Evolutionary conservation across 2,329 filamentous ascomycete species (phyloP).

Genomic region (Cordyceps farinosa): DNA sequence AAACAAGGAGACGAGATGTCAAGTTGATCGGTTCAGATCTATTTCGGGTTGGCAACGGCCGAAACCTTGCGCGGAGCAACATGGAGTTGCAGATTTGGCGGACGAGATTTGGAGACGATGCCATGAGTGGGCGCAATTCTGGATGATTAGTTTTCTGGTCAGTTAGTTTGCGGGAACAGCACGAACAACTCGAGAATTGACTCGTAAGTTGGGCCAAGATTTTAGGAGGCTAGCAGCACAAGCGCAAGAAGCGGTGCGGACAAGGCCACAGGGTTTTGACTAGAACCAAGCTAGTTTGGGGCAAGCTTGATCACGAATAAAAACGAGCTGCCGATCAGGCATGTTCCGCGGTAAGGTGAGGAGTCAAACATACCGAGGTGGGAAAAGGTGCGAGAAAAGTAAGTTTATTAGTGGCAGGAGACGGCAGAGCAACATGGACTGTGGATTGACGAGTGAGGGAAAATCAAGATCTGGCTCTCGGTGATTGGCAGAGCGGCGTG

Average conservation of each 20-base stretch:
- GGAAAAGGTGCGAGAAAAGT: neutral
- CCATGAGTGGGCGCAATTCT: neutral
- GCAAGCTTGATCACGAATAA: neutral
- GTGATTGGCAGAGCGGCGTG: neutral
- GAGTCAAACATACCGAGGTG: neutral
- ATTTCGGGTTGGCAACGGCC: neutral
- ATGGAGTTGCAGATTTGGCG: neutral
- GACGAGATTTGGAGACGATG: neutral
- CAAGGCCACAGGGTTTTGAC: neutral
- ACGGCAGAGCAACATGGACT: neutral
- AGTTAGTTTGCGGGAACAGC: too few species aligned
- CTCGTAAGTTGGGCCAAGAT: neutral
- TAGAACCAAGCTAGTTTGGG: neutral
- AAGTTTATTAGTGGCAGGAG: neutral
- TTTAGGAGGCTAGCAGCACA: neutral
- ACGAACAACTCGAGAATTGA: neutral
- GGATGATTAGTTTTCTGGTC: neutral
- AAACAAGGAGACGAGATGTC: neutral
- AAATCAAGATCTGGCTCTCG: conserved; percentile 1
- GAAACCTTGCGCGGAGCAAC: neutral
- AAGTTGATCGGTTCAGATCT: neutral
- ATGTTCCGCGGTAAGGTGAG: neutral
- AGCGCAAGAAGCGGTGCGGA: neutral
- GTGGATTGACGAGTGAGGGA: neutral
- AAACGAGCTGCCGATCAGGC: neutral